phyloP scores from a whole-genome alignment of 768 basidiomycete species.

The Amanita thiersii region DNA sequence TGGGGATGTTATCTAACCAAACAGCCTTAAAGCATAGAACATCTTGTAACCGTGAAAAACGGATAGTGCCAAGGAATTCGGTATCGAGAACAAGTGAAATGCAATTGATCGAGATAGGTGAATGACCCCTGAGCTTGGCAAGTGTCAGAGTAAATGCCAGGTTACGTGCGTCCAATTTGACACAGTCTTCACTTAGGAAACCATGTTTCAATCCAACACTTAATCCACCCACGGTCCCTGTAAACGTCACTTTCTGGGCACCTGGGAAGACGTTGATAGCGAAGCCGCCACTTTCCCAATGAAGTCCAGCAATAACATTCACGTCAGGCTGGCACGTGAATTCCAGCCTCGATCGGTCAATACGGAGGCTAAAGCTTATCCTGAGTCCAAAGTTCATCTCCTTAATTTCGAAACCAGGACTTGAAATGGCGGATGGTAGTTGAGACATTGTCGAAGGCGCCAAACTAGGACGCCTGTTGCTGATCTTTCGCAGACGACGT shows the following conservation, averaged over 20 bases:
- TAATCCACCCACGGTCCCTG: slow-evolving; percentile 75
- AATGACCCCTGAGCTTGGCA: slow-evolving; percentile 35
- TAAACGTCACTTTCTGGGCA: slow-evolving; percentile 62
- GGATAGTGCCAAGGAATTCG: slow-evolving; percentile 69
- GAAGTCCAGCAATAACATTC: slow-evolving; percentile 80
- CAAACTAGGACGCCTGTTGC: slow-evolving; percentile 18
- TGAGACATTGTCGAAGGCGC: slow-evolving; percentile 9
- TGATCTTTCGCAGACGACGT: slow-evolving; percentile 52
- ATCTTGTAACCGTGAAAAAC: slow-evolving; percentile 84
- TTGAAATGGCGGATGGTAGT: slow-evolving; percentile 10
- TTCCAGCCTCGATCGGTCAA: slow-evolving; percentile 82
- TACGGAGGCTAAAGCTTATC: slow-evolving; percentile 82
- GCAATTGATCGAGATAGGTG: slow-evolving; percentile 32
- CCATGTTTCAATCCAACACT: slow-evolving; percentile 79
- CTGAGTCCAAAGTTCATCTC: slow-evolving; percentile 39
- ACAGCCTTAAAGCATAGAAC: slow-evolving; percentile 93
- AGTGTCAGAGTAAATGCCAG: slow-evolving; percentile 73
- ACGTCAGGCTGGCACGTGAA: slow-evolving; percentile 88
- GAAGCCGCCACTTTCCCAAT: slow-evolving; percentile 95
- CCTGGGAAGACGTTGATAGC: slow-evolving; percentile 71
- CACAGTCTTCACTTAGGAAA: slow-evolving; percentile 76
- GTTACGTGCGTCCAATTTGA: slow-evolving; percentile 73
- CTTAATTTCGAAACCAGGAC: slow-evolving; percentile 12
- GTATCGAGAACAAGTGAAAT: slow-evolving; percentile 81
- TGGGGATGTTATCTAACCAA: slow-evolving; percentile 83